Evolutionary conservation across 2,329 filamentous ascomycete genomes (phyloP), one percentile per base, ranked within the genome.

Genomic region (Karstenula rhodostoma): DNA sequence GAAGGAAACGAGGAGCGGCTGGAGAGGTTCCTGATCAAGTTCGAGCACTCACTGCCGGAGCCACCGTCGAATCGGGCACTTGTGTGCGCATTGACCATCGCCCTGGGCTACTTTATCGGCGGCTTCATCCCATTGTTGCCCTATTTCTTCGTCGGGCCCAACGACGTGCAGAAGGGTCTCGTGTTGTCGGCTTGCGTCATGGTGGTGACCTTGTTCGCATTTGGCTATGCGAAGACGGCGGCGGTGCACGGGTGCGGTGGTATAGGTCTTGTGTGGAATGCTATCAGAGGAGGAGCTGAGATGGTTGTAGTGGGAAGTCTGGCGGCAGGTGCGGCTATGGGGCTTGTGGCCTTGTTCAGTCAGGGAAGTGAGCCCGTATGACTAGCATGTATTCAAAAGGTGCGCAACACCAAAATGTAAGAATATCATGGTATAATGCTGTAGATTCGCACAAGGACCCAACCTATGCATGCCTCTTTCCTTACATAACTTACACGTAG

Each of bases 21-120:
- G 81, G 81, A 86, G 12, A 70, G 72, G 72, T 88, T 88, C 78
- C 83, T 87, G 80, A 86, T 88, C 82, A 83, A 86, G 69, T 86
- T 88, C 73, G 82, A 84, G 65, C 79, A 86, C 55, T 79, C 78
- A 62, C 79, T 85, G 12, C 49, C 50, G 19, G 78, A 82, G 57
- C 78, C 79, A 3, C 60, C 64, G 7, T 66, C 79, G 73, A 64
- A 78, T 77, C 70, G 79, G 76, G 86, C 68, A 73, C 83, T 75
- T 75, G 75, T 87, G 37, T 80, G 78, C 49, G 80, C 78, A 1
- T 58, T 80, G 15, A 78, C 79, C 6, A 80, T 79, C 68, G 78
- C 73, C 0, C 46, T 75, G 12, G 69, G 75, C 22, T 80, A 79
- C 66, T 74, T 80, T 49, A 54, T 80, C 25, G 77, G 78, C 56